Percentiles rank a stretch among this genome's conserved stretches.
Conservation (phyloP, 495 filamentous ascomycete genomes). For the Mycothermus thermophilus region DNA sequence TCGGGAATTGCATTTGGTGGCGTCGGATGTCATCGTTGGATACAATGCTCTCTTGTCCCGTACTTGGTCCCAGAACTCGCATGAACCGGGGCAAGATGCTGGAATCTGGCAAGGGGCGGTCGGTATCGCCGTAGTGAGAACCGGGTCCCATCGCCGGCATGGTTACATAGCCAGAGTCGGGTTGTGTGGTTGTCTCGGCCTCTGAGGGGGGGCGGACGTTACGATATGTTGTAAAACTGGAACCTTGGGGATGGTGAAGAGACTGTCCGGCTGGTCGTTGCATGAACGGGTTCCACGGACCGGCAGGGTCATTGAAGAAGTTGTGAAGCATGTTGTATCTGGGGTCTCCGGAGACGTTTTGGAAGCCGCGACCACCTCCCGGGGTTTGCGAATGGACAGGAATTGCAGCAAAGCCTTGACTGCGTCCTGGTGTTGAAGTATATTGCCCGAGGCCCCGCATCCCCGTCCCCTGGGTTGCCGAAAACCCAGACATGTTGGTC, state of each 20-base stretch:
- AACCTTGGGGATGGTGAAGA: not conserved
- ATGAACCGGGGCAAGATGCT: constrained; percentile 10
- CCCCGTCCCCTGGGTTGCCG: no score
- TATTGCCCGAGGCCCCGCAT: no score
- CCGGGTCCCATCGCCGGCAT: no score
- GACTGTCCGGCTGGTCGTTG: not conserved
- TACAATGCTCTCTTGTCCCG: constrained; percentile 6
- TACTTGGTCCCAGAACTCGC: no score
- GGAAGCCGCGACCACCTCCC: no score
- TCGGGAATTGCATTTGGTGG: constrained; percentile 3
- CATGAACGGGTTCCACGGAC: not conserved
- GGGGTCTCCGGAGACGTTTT: no score
- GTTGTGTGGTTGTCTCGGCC: constrained; percentile 34
- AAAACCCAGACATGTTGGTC: no score
- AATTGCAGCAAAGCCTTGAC: no score
- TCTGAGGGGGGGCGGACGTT: constrained; percentile 35
- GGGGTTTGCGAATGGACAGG: no score
- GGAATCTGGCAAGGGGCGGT: constrained; percentile 23
- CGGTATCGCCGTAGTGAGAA: constrained; percentile 22
- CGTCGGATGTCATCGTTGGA: not conserved
- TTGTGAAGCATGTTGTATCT: no score
- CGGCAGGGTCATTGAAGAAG: no score
- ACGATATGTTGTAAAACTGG: constrained; percentile 8
- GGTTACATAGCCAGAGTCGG: constrained; percentile 55
- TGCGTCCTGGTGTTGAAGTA: no score